Conservation (phyloP, 805 yeast species). For the Starmerella sp. region DNA sequence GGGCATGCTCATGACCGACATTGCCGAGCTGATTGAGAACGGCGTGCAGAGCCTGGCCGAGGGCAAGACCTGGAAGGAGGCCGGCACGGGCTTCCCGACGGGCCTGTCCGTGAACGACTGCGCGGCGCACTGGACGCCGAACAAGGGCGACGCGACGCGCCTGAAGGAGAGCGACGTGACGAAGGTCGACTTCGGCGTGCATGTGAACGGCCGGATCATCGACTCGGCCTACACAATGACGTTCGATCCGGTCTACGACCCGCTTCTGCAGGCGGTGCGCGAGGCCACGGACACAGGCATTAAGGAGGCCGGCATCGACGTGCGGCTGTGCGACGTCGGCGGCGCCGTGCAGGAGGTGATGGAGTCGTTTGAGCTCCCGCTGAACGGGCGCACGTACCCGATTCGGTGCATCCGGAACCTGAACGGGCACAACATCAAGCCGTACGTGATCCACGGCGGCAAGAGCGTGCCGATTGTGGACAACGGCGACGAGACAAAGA, state of each 20-base stretch:
- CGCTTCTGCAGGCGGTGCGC: conserved; percentile 67
- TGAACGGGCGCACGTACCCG: conserved; percentile 74
- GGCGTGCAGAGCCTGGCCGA: conserved; percentile 64
- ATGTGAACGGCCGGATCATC: conserved; percentile 83
- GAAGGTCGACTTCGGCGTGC: conserved; percentile 96
- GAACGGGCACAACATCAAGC: conserved; percentile 87
- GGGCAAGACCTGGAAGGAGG: conserved; percentile 43
- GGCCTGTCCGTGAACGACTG: conserved; percentile 86
- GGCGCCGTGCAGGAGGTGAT: conserved; percentile 92
- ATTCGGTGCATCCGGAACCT: conserved; percentile 83
- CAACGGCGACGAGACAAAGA: conserved; percentile 85
- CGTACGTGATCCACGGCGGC: conserved; percentile 81
- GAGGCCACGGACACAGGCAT: conserved; percentile 94
- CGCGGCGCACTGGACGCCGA: conserved; percentile 98
- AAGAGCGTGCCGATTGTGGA: conserved; percentile 94
- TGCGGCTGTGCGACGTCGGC: conserved; percentile 86
- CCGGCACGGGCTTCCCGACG: conserved; percentile 98
- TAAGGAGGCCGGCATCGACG: conserved; percentile 89
- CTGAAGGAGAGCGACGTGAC: conserved; percentile 79
- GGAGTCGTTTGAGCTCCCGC: conserved; percentile 91
- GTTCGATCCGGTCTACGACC: conserved; percentile 58
- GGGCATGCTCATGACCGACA: conserved; percentile 83
- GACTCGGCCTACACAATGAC: conserved; percentile 93
- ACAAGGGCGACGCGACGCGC: conserved; percentile 80
- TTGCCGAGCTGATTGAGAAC: conserved; percentile 82